Evolutionary conservation across 371 early-diverging fungal species (phyloP).

Genomic region (Massospora cicadina): DNA sequence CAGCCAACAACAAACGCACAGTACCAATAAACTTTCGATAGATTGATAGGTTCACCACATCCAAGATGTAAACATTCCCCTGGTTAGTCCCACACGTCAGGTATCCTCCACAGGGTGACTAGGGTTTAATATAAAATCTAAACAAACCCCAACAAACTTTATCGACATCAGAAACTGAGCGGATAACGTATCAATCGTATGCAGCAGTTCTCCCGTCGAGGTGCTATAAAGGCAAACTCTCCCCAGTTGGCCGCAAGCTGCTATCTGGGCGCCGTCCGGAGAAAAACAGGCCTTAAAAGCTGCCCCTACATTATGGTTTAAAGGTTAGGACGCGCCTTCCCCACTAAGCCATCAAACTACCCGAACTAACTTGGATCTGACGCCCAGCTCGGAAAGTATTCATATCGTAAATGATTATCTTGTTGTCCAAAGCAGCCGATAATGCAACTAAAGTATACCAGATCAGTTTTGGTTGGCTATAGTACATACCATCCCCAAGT

Average conservation of each 20-base stretch:
- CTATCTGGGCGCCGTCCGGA: background rate
- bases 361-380: background rate
- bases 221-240: background rate
- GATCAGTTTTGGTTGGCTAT: background rate
- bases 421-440: constrained; percentile 3
- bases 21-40: constrained; percentile 4
- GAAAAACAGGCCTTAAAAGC: constrained; percentile 3
- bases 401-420: constrained; percentile 3
- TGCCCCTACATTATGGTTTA: background rate
- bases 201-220: background rate
- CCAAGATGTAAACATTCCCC: background rate
- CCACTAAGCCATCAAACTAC: background rate
- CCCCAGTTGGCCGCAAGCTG: constrained; percentile 6
- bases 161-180: constrained; percentile 7
- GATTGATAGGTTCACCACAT: background rate
- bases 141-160: background rate
- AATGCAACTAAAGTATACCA: background rate
- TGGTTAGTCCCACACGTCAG: constrained; percentile 6
- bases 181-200: background rate
- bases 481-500: background rate
- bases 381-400: background rate
- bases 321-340: background rate
- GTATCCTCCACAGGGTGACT: constrained; percentile 4
- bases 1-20: background rate
- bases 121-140: background rate